phyloP scores from a whole-genome alignment of 2,329 filamentous ascomycete genomes.

The Blumeriella jaapii region DNA sequence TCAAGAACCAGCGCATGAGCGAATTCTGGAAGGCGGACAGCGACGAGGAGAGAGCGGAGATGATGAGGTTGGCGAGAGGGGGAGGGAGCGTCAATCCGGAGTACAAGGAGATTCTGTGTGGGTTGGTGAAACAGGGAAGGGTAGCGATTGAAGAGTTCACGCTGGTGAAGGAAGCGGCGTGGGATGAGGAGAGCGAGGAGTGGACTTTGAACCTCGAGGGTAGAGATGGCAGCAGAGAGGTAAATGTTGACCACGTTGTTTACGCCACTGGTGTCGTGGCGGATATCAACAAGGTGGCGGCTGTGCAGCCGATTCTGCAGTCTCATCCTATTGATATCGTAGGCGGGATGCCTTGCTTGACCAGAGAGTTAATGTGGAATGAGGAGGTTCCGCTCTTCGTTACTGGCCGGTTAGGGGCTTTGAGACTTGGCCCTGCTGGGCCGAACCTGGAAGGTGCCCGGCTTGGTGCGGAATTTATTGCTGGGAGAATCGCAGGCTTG shows the following conservation, averaged over 20 bases:
- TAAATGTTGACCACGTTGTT: constrained; percentile 32
- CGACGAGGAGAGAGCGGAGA: constrained; percentile 55
- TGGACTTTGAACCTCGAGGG: constrained; percentile 32
- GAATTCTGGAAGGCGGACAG: constrained; percentile 67
- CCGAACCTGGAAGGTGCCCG: constrained; percentile 65
- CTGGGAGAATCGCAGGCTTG: constrained; percentile 17
- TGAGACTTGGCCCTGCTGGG: constrained; percentile 61
- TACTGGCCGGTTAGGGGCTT: constrained; percentile 53
- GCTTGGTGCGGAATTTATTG: constrained; percentile 54
- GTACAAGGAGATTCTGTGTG: constrained; percentile 14
- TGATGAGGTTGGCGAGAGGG: constrained; percentile 53
- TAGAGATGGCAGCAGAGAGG: constrained; percentile 34
- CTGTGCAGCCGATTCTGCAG: constrained; percentile 45
- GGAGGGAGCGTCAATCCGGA: constrained; percentile 65
- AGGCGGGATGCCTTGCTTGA: constrained; percentile 61
- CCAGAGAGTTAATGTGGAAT: constrained; percentile 65
- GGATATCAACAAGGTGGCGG: constrained; percentile 48
- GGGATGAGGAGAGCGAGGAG: constrained; percentile 35
- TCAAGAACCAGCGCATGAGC: constrained; percentile 65
- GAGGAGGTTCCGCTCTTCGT: constrained; percentile 63
- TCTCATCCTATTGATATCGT: constrained; percentile 50
- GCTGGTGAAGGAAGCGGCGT: constrained; percentile 37
- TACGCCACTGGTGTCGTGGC: constrained; percentile 58
- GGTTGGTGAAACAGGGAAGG: constrained; percentile 6
- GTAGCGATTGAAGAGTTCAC: constrained; percentile 14